Conservation (phyloP, 2,329 filamentous ascomycete genomes). For the Calonectria pteridis region DNA sequence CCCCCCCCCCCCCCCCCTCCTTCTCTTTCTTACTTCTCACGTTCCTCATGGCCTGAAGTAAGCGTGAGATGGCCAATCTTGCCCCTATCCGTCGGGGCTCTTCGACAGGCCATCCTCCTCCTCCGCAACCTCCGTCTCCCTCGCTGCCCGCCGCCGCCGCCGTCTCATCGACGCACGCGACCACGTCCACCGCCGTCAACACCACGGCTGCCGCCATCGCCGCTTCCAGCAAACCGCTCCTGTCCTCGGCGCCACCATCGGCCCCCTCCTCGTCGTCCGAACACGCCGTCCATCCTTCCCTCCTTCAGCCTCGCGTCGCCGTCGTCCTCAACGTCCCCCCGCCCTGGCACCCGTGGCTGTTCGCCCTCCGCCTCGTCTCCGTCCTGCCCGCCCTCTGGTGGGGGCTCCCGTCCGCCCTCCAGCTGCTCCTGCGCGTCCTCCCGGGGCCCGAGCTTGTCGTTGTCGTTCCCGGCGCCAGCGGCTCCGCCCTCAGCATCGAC, state of each 20-base stretch:
- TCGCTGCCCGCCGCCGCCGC: background rate
- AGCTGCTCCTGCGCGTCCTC: slow-evolving; percentile 75
- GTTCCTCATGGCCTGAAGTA: slow-evolving; percentile 42
- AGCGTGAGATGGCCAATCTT: slow-evolving; percentile 43
- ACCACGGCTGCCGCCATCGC: background rate
- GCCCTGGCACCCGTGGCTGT: slow-evolving; percentile 79
- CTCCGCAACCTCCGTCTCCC: slow-evolving; percentile 1
- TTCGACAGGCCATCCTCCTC: slow-evolving; percentile 40
- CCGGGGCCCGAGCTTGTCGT: slow-evolving; percentile 49
- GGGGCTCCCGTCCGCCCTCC: slow-evolving; percentile 76
- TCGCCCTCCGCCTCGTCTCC: slow-evolving; percentile 79
- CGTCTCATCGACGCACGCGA: background rate
- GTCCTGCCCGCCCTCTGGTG: slow-evolving; percentile 79
- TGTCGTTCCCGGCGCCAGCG: slow-evolving; percentile 41
- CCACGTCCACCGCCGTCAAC: background rate
- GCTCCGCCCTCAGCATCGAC: slow-evolving; percentile 34
- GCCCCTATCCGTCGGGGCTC: slow-evolving; percentile 43
- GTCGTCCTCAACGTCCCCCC: slow-evolving; percentile 80
- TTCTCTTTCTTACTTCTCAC: background rate
- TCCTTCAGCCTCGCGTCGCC: slow-evolving; percentile 82
- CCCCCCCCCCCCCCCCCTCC: background rate
- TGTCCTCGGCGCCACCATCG: background rate
- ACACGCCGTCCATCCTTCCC: slow-evolving; percentile 50
- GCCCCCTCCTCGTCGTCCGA: background rate
- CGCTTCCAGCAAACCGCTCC: background rate